Conservation (phyloP, 2,329 filamentous ascomycete genomes). For the Venturia carpophila region DNA sequence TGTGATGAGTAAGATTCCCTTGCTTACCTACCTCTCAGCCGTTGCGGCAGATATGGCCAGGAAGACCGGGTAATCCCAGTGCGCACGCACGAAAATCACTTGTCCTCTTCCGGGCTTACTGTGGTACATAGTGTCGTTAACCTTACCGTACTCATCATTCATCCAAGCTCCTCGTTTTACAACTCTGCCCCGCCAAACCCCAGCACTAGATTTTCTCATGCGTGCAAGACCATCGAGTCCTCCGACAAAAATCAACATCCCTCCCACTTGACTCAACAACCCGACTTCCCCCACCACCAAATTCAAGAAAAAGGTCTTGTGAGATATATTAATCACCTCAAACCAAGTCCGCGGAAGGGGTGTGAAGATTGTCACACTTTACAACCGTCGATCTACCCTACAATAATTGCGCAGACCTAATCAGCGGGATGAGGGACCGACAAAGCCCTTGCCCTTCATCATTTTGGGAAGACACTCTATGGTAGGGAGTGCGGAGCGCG, state of each 20-base stretch:
- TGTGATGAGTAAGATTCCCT: not conserved
- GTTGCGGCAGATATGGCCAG: not conserved
- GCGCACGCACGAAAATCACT: not conserved
- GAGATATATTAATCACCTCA: not conserved
- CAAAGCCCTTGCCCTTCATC: too few species aligned
- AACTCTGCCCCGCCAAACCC: too few species aligned
- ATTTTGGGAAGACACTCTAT: too few species aligned
- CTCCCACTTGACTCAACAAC: too few species aligned
- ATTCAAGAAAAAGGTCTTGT: not conserved
- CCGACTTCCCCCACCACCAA: not conserved
- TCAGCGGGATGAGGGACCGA: too few species aligned
- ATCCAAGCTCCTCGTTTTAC: too few species aligned
- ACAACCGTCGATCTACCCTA: not conserved
- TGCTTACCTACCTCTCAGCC: not conserved
- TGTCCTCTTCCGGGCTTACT: too few species aligned
- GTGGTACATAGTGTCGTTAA: not conserved
- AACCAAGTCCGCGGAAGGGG: not conserved
- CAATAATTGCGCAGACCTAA: too few species aligned
- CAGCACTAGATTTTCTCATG: too few species aligned
- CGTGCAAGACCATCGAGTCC: too few species aligned
- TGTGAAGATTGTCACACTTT: not conserved
- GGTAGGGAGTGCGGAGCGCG: too few species aligned
- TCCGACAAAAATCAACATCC: too few species aligned
- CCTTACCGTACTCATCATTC: not conserved
- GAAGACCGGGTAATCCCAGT: not conserved